Evolutionary conservation across 1,139 yeast genomes (phyloP), one percentile per base, ranked within the genome.

Genomic region (Geotrichum australiense): DNA sequence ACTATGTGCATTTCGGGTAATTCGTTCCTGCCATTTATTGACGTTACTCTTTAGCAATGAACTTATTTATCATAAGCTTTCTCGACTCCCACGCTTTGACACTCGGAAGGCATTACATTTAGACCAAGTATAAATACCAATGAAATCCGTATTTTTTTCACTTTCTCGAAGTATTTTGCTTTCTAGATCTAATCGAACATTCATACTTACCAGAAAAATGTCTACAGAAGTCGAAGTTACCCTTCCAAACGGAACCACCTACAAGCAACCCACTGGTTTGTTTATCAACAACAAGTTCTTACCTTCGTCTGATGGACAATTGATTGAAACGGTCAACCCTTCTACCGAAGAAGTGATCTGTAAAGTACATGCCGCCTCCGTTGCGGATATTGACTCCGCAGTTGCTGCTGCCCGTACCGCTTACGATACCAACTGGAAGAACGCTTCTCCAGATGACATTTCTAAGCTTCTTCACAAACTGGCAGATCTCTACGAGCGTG

Each of bases 251-350:
- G 85, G 85, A 35, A 50, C 64, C 27, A 62, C 59, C 42, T 69
- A 62, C 69, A 67, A 69, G 37, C 85, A 83, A 61, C 95, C 94
- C 49, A 68, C 81, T 12, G 94, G 94, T 46, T 69, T 85, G 56
- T 84, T 83, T 70, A 81, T 85, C 61, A 80, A 83, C 69, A 82
- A 82, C 60, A 83, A 83, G 62, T 85, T 80, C 57, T 80, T 81
- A 48, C 63, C 70, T 43, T 71, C 87, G 22, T 66, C 69, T 48
- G 63, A 74, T 15, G 86, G 86, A 26, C 73, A 76, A 55, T 77
- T 51, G 12, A 68, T 74, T 53, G 71, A 67, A 37, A 57, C 52
- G 15, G 18, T 51, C 47, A 37, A 58, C 52, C 64, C 66, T 20
- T 51, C 61, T 43, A 75, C 75, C 31, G 82, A 75, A 53, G 74